Conservation (phyloP, 345 rosid species). For the Xanthoceras sorbifolium region DNA sequence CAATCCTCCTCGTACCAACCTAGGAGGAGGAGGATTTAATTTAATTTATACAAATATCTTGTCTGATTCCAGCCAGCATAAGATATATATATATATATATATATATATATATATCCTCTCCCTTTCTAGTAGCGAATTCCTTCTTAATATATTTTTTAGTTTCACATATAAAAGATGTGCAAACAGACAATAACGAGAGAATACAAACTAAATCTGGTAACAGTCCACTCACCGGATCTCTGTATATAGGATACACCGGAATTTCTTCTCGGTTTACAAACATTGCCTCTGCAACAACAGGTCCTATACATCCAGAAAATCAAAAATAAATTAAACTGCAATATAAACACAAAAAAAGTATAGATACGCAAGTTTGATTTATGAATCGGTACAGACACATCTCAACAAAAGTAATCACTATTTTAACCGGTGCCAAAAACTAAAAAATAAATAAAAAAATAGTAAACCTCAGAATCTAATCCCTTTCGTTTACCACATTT, state of each 20-base stretch:
- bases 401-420: neutral
- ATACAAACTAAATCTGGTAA: neutral
- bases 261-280: conserved; percentile 89
- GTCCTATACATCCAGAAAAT: conserved; percentile 52
- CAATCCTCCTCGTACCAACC: too few relatives aligned
- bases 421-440: neutral
- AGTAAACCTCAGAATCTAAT: neutral
- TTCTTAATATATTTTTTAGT: too few relatives aligned
- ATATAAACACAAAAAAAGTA: neutral
- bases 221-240: conserved; percentile 76
- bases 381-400: neutral
- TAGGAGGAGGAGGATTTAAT: too few relatives aligned
- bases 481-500: neutral
- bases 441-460: neutral
- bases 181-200: neutral
- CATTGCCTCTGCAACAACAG: conserved; percentile 95
- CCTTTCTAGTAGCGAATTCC: too few relatives aligned
- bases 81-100: too few relatives aligned
- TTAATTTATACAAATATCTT: neutral
- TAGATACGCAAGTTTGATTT: neutral
- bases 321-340: neutral
- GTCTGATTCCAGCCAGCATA: too few relatives aligned
- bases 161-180: neutral
- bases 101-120: too few relatives aligned
- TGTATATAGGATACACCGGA: conserved; percentile 77